A percentile compares a stretch with the other conserved stretches of the same genome.
Evolutionary conservation across 768 basidiomycete genomes (phyloP).

Genomic region (Mycena sanguinolenta): DNA sequence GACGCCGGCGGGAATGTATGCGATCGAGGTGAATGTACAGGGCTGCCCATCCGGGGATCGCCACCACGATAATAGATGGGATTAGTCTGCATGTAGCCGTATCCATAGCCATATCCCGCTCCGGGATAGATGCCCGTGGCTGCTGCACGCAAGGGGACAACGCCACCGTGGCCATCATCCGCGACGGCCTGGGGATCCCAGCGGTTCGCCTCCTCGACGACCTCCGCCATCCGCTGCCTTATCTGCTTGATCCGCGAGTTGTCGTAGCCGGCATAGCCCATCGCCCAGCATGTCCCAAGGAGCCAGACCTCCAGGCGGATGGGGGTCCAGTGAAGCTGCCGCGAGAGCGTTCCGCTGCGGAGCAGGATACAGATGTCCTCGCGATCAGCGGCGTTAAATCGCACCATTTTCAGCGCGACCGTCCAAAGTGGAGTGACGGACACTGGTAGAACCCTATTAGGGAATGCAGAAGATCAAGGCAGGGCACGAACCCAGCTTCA

Average conservation of each 20-base stretch:
- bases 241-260: conserved; percentile 59
- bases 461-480: not conserved
- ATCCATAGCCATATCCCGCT: conserved; percentile 4
- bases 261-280: conserved; percentile 69
- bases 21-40: conserved; percentile 7
- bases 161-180: conserved; percentile 32
- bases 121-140: not conserved
- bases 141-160: conserved; percentile 21
- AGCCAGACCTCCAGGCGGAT: conserved; percentile 71
- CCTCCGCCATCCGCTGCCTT: conserved; percentile 66
- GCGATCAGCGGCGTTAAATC: conserved; percentile 74
- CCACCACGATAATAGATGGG: conserved; percentile 10
- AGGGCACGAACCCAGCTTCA: conserved; percentile 43
- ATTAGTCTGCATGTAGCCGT: conserved; percentile 8
- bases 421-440: conserved; percentile 81
- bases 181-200: conserved; percentile 34
- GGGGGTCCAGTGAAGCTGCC: conserved; percentile 68
- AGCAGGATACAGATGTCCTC: conserved; percentile 77
- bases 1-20: conserved; percentile 16
- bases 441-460: conserved; percentile 49
- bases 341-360: conserved; percentile 68
- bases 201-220: conserved; percentile 50
- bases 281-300: conserved; percentile 68
- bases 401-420: conserved; percentile 78
- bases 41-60: conserved; percentile 8